phyloP scores from a whole-genome alignment of 371 early-diverging fungal genomes.

The Lichtheimia ornata region DNA sequence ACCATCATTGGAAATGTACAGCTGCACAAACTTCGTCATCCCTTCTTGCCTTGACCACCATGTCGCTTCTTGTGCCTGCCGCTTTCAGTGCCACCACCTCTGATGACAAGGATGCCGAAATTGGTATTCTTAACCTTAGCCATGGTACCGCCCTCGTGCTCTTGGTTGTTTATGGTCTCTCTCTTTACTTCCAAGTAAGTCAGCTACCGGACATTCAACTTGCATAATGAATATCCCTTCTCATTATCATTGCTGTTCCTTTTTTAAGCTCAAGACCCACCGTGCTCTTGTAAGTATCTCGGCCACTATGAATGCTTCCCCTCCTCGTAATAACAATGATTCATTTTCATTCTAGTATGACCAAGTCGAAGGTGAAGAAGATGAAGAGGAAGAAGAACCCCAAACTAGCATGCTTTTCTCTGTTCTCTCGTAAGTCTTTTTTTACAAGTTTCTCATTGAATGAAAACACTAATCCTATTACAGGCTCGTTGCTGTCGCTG shows the following conservation, averaged over 20 bases:
- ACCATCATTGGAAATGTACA: constrained; percentile 9
- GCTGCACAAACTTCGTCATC: constrained; percentile 80
- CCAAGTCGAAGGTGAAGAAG: constrained; percentile 47
- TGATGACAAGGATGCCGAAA: constrained; percentile 23
- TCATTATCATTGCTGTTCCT: constrained; percentile 20
- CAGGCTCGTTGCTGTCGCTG: constrained; percentile 55
- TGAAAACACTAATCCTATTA: not conserved
- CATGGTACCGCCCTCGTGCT: constrained; percentile 80
- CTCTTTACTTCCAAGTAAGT: constrained; percentile 75
- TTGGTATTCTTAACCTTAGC: constrained; percentile 63
- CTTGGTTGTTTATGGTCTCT: constrained; percentile 73
- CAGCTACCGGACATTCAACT: not conserved
- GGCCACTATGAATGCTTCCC: not conserved
- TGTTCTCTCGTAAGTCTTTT: constrained; percentile 22
- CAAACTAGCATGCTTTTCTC: constrained; percentile 52
- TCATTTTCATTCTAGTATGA: not conserved
- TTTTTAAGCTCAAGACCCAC: constrained; percentile 58
- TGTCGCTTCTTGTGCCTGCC: constrained; percentile 83
- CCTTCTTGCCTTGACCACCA: constrained; percentile 73
- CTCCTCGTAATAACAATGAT: constrained; percentile 51
- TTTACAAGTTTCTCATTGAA: not conserved
- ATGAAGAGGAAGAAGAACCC: constrained; percentile 51
- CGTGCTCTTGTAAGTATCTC: constrained; percentile 45
- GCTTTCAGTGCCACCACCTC: constrained; percentile 60
- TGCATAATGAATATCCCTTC: not conserved